A percentile compares a stretch with the other conserved stretches of the same genome.
Conservation (phyloP, 2,329 filamentous ascomycete species). For the Curvularia hawaiiensis region DNA sequence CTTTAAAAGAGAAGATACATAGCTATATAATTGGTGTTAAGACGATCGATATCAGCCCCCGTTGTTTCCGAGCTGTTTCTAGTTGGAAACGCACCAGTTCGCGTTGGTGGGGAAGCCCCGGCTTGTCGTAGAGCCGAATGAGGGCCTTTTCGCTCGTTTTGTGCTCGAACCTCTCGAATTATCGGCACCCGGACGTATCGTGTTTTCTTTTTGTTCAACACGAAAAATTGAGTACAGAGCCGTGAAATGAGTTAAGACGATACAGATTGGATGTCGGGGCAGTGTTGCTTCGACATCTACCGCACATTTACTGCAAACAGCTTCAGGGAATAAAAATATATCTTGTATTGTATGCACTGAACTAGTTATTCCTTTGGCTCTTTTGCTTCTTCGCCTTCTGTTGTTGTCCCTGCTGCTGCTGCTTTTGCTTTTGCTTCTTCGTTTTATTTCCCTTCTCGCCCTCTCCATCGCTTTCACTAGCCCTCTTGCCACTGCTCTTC, state of each 20-base stretch:
- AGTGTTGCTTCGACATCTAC: background rate
- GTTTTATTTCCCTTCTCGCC: slow-evolving; percentile 28
- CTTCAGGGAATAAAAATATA: background rate
- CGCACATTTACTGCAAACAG: background rate
- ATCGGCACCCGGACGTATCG: background rate
- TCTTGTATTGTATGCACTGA: background rate
- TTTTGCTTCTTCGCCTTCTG: slow-evolving; percentile 35
- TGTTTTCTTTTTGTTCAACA: background rate
- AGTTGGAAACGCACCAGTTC: background rate
- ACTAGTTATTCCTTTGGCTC: slow-evolving; percentile 38
- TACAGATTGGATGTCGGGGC: background rate
- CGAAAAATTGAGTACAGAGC: background rate
- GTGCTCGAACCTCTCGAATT: background rate
- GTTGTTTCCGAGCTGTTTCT: background rate
- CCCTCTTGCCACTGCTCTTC: slow-evolving; percentile 39
- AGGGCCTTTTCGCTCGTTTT: background rate
- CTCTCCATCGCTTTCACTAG: slow-evolving; percentile 34
- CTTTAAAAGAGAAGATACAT: background rate
- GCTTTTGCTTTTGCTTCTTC: slow-evolving; percentile 35
- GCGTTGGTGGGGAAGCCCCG: background rate
- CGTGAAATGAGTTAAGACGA: background rate
- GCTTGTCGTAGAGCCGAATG: background rate
- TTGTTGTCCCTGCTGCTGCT: slow-evolving; percentile 22
- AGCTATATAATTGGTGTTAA: background rate
- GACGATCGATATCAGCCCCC: background rate